Evolutionary conservation across 2,329 filamentous ascomycete species (phyloP), one percentile per base, ranked within the genome.

Genomic region (Sphaerulina vaccinii): DNA sequence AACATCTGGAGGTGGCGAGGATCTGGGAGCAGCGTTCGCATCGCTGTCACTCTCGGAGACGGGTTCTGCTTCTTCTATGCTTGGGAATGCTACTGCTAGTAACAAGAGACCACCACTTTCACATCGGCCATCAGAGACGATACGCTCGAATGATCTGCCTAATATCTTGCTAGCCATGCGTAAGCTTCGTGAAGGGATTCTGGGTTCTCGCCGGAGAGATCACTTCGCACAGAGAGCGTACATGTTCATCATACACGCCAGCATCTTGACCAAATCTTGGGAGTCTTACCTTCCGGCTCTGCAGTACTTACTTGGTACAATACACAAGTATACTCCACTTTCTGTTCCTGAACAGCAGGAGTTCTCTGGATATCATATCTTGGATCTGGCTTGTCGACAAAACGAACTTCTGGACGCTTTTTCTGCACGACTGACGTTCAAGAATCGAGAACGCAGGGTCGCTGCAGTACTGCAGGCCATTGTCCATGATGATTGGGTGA

Each of bases 211-310:
- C 47, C 83, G 91, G 16, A 75, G 79, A 29, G 88, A 96, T 66
- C 77, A 82, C 46, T 99, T 99, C 70, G 85, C 92, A 1, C 83
- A 87, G n/a, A 85, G 90, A 61, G 88, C 85, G 13, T 96, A 97
- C 71, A 83, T 95, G 56, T 97, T 97, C 76, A 90, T 88, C 63
- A 88, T 95, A 62, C 86, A 91, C 49, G 79, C 91, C 21, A 85
- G 88, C 19, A 85, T 99, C 56, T 80, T 96, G 27, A 83, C 87
- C 51, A 83, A 85, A 58, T 86, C 95, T 62, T 87, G 86, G 61
- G 89, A 95, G 61, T 90, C 90, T 1, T 99, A 97, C 69, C 86
- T 92, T 58, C 90, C 92, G 0, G 90, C 92, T 1, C 81, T 97
- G 18, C 79, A 87, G 33, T 84, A 95, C 62, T 79, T 96, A 2